These are phyloP conservation scores for Glarea lozoyensis DNA, from an alignment of 495 filamentous ascomycete species.

Conservation along the genomic window DNA sequence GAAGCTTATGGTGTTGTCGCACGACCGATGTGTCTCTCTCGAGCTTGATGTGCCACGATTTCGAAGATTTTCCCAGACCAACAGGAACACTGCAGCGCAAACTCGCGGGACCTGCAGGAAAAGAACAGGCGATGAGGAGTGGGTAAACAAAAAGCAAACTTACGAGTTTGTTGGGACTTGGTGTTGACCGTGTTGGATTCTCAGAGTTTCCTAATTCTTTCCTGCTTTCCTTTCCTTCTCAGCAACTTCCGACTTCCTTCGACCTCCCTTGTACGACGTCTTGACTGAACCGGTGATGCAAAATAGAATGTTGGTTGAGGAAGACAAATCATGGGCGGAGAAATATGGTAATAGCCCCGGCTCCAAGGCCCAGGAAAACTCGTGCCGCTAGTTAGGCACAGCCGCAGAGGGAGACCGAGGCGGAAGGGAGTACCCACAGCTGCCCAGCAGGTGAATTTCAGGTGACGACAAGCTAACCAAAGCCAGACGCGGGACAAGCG, in stretches of 20 bases:
- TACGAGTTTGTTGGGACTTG: too few relatives aligned
- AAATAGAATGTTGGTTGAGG: conserved; percentile 9
- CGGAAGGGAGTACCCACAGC: too few relatives aligned
- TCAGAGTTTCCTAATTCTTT: conserved; percentile 4
- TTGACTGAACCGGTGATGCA: conserved; percentile 9
- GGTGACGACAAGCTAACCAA: too few relatives aligned
- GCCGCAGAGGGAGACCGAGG: conserved; percentile 20
- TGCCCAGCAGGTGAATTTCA: too few relatives aligned
- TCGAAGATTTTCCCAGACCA: too few relatives aligned
- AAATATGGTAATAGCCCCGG: neutral
- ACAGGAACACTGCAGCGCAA: conserved; percentile 2
- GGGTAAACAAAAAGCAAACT: too few relatives aligned
- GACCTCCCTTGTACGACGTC: conserved; percentile 19
- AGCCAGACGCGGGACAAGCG: too few relatives aligned
- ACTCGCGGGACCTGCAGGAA: too few relatives aligned
- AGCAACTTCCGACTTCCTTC: conserved; percentile 20
- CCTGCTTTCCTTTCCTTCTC: conserved; percentile 20
- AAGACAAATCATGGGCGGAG: conserved; percentile 7
- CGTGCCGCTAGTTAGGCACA: conserved; percentile 4
- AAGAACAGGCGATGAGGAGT: too few relatives aligned
- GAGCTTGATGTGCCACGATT: too few relatives aligned
- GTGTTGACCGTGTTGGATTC: too few relatives aligned
- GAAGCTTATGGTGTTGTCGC: conserved; percentile 6
- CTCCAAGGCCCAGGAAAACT: conserved; percentile 18
- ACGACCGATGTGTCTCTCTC: conserved; percentile 10